phyloP scores from a whole-genome alignment of 208 protist genomes.

The Leishmania aethiopica region DNA sequence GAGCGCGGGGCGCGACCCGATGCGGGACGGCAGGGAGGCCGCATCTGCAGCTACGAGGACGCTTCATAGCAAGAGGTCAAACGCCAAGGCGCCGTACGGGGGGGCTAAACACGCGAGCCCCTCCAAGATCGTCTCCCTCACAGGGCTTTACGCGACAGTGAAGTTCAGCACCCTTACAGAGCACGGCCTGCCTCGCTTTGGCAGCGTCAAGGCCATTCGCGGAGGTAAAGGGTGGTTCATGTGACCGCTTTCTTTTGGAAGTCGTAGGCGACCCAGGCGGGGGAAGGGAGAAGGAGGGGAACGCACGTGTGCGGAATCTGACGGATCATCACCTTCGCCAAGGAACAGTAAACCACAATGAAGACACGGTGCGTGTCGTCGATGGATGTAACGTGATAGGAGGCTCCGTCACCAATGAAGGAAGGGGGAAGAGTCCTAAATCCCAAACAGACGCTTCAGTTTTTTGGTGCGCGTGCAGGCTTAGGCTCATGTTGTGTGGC shows the following conservation, averaged over 20 bases:
- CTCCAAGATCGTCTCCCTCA: slow-evolving; percentile 44
- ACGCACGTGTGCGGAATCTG: neutral
- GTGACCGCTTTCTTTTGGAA: slow-evolving; percentile 10
- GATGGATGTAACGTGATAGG: neutral
- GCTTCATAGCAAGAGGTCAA: neutral
- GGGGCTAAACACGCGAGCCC: neutral
- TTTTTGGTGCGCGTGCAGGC: neutral
- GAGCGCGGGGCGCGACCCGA: slow-evolving; percentile 19
- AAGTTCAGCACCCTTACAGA: slow-evolving; percentile 83
- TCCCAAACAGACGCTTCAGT: neutral
- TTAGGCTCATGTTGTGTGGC: neutral
- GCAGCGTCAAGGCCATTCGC: slow-evolving; percentile 83
- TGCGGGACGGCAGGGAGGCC: neutral
- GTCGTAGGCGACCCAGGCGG: neutral
- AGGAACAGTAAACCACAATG: neutral
- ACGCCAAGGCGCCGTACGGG: slow-evolving; percentile 9
- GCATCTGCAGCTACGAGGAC: neutral
- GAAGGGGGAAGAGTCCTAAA: neutral
- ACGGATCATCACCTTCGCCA: neutral
- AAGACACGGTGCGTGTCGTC: too few species aligned
- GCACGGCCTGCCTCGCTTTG: slow-evolving; percentile 86
- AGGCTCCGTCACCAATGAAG: neutral
- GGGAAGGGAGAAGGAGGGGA: neutral
- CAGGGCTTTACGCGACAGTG: slow-evolving; percentile 84
- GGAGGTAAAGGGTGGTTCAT: slow-evolving; percentile 90